These are phyloP conservation scores for Cantharellus cinnabarinus DNA, from an alignment of 768 basidiomycete genomes.

Conservation along the genomic window DNA sequence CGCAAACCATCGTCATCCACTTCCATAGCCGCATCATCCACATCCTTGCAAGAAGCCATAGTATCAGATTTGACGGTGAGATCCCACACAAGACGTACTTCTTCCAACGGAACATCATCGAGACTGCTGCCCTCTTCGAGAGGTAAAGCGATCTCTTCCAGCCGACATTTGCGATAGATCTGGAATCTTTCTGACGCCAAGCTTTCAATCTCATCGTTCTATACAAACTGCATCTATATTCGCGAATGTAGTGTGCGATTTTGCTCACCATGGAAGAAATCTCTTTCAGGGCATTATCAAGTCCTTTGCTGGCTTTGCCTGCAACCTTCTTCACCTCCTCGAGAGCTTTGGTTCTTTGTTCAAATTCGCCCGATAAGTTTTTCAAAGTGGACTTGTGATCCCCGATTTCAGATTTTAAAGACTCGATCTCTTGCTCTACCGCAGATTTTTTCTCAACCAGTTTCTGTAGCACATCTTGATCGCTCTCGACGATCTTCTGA, in stretches of 20 bases:
- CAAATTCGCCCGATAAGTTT: conserved; percentile 38
- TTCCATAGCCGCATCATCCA: conserved; percentile 77
- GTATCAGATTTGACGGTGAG: too few species aligned
- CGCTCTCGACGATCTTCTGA: conserved; percentile 29
- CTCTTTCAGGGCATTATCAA: conserved; percentile 83
- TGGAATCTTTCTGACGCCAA: conserved; percentile 65
- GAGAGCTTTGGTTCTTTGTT: conserved; percentile 52
- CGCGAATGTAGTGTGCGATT: conserved; percentile 1
- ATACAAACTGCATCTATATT: conserved; percentile 9
- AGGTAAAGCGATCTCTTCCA: conserved; percentile 81
- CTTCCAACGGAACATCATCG: conserved; percentile 84
- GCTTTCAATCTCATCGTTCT: conserved; percentile 87
- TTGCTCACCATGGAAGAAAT: conserved; percentile 50
- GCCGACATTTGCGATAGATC: conserved; percentile 75
- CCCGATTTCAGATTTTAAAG: conserved; percentile 33
- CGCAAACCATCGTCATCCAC: conserved; percentile 71
- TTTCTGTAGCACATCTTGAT: conserved; percentile 31
- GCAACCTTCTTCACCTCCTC: conserved; percentile 58
- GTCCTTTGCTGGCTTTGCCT: conserved; percentile 43
- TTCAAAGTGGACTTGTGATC: conserved; percentile 41
- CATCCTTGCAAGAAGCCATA: conserved; percentile 27
- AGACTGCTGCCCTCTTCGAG: conserved; percentile 45
- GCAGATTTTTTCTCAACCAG: conserved; percentile 25
- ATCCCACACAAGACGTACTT: conserved; percentile 28
- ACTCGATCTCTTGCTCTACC: conserved; percentile 37